Base-by-base conservation (phyloP, 2,329 filamentous ascomycete species). In the Elsinoe perseae region DNA sequence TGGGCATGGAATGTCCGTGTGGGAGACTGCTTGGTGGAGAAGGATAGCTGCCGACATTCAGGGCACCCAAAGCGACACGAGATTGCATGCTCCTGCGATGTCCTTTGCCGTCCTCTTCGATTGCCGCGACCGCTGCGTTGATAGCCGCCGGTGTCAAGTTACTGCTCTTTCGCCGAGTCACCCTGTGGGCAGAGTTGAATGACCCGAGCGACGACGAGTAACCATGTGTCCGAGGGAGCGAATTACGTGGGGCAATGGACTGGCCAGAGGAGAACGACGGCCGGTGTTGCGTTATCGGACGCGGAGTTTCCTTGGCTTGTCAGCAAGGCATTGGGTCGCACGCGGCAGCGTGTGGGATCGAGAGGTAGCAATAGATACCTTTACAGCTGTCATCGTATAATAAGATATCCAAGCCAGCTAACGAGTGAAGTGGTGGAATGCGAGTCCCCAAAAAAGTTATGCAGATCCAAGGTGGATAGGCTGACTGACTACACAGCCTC, bases 101-200 rank as follows among this genome's bases (percentile, higher is more conserved):
- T 58, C 76, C 73, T 65, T 77, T 76, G 56, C 77, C 74, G 57
- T 86, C 84, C 38, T 73, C 75, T 74, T 84, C 69, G 77, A 59
- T 80, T 80, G 63, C 85, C 83, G 58, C 82, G 57, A 72, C 72
- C 14, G 53, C 53, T 9, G 53, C 53, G 42, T 44, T 56, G 53
- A 72, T 71, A 1, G 85, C 87, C 10, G 85, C 85, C 28, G 87
- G 86, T 61, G 83, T 86, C 59, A 88, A 89, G 68, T 82, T 84
- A 69, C 95, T 90, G 73, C 91, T 96, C 81, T 97, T 97, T 65
- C 93, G 84, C 66, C 92, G 88, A 64, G 88, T 90, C 63, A 97
- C 83, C 64, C 93, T 87, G 72, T 95, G 87, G 70, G 83, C 85
- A 64, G 84, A 75, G 75, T 91, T 92, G 67, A 91, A 81, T 58